Conservation (phyloP, 129 eudicot genomes). For the Cynara cardunculus region DNA sequence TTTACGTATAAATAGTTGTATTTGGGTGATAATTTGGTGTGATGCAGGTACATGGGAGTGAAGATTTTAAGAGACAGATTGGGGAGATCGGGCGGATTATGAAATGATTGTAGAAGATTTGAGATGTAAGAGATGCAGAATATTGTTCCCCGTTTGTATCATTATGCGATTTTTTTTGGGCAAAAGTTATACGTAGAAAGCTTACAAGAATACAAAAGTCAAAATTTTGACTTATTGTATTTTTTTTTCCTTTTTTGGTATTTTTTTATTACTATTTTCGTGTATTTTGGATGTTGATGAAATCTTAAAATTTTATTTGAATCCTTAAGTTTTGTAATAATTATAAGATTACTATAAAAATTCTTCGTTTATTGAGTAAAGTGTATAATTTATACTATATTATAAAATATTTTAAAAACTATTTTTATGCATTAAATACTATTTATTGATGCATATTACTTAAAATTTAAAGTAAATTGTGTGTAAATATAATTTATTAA, state of each 20-base stretch:
- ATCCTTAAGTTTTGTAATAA: not conserved
- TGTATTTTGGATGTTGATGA: not conserved
- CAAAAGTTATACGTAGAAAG: conserved; percentile 6
- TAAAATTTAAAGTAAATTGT: no score
- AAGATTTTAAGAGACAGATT: conserved; percentile 76
- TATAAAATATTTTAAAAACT: no score
- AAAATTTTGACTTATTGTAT: not conserved
- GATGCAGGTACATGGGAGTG: conserved; percentile 91
- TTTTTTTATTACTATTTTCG: not conserved
- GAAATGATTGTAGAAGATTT: conserved; percentile 16
- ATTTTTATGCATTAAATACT: no score
- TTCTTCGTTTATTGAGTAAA: no score
- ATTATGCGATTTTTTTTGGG: conserved; percentile 6
- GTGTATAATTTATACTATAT: no score
- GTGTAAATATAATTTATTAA: no score
- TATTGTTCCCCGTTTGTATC: conserved; percentile 3
- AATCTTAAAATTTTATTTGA: not conserved
- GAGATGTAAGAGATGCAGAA: not conserved
- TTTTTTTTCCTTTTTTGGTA: not conserved
- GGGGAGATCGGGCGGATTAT: conserved; percentile 58
- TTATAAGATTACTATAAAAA: no score
- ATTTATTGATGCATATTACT: no score
- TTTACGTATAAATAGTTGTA: not conserved
- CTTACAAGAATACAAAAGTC: not conserved
- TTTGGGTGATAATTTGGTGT: conserved; percentile 9